Evolutionary conservation across 2,329 filamentous ascomycete genomes (phyloP).

Genomic region (Aspergillus caelatus): DNA sequence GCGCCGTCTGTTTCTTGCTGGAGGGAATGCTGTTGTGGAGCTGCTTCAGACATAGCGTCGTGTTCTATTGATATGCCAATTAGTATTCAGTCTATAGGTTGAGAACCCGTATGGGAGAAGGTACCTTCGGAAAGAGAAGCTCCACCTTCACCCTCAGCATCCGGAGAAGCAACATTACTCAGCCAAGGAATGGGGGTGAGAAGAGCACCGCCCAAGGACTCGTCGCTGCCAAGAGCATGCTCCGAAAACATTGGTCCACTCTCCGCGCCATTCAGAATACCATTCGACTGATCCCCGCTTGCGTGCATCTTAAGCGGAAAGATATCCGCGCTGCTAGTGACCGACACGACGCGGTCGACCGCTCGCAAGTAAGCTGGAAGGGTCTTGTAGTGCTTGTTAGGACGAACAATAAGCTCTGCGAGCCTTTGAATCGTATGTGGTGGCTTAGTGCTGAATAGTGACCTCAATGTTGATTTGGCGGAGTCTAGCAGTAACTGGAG

Average conservation of each 20-base stretch:
- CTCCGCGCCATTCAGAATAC: conserved; percentile 46
- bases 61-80: not conserved
- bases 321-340: conserved; percentile 76
- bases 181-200: conserved; percentile 96
- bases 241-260: conserved; percentile 41
- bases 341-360: conserved; percentile 84
- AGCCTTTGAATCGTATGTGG: conserved; percentile 93
- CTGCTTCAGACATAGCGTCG: not conserved
- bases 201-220: conserved; percentile 84
- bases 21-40: not conserved
- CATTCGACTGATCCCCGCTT: conserved; percentile 54
- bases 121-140: conserved; percentile 24
- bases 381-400: conserved; percentile 76
- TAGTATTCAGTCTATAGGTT: not conserved
- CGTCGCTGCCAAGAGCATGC: conserved; percentile 72
- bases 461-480: conserved; percentile 62
- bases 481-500: conserved; percentile 64
- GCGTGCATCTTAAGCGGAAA: conserved; percentile 70
- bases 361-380: conserved; percentile 86
- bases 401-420: conserved; percentile 78
- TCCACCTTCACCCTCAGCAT: conserved; percentile 22
- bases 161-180: conserved; percentile 38
- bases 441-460: conserved; percentile 71
- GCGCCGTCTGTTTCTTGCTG: not conserved
- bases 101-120: not conserved